Conservation (phyloP, 208 protist species). For the Vickermania spadyakhi region DNA sequence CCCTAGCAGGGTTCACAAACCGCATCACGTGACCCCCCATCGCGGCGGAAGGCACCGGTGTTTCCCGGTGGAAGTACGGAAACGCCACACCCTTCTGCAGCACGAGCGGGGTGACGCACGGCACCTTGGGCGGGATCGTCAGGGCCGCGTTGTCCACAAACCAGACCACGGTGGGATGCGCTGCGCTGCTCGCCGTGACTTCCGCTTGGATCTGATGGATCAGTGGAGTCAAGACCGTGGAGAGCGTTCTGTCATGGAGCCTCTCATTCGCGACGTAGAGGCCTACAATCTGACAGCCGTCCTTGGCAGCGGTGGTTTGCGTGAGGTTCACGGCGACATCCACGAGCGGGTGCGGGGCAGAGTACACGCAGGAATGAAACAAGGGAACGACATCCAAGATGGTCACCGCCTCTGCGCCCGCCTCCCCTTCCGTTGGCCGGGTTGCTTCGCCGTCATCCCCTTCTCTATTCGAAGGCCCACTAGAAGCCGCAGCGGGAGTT, state of each 20-base stretch:
- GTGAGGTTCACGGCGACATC: slow-evolving; percentile 69
- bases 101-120: slow-evolving; percentile 32
- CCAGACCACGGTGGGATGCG: slow-evolving; percentile 57
- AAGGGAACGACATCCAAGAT: slow-evolving; percentile 67
- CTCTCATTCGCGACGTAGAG: slow-evolving; percentile 81
- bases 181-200: slow-evolving; percentile 16
- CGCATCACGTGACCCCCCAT: background rate
- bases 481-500: background rate
- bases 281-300: slow-evolving; percentile 58
- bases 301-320: slow-evolving; percentile 48
- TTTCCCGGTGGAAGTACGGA: slow-evolving; percentile 9
- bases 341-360: slow-evolving; percentile 74
- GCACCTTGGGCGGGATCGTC: slow-evolving; percentile 29
- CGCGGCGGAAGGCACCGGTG: slow-evolving; percentile 2
- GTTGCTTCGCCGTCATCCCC: background rate
- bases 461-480: slow-evolving; percentile 4
- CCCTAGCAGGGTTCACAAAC: background rate
- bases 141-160: slow-evolving; percentile 58
- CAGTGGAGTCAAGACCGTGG: slow-evolving; percentile 22
- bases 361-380: slow-evolving; percentile 69
- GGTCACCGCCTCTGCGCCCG: slow-evolving; percentile 1
- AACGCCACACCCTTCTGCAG: slow-evolving; percentile 20
- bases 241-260: slow-evolving; percentile 39
- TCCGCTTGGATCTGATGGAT: slow-evolving; percentile 25
- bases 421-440: slow-evolving; percentile 2